Conservation (phyloP, 2,329 filamentous ascomycete species). For the Atkinsonella texensis region DNA sequence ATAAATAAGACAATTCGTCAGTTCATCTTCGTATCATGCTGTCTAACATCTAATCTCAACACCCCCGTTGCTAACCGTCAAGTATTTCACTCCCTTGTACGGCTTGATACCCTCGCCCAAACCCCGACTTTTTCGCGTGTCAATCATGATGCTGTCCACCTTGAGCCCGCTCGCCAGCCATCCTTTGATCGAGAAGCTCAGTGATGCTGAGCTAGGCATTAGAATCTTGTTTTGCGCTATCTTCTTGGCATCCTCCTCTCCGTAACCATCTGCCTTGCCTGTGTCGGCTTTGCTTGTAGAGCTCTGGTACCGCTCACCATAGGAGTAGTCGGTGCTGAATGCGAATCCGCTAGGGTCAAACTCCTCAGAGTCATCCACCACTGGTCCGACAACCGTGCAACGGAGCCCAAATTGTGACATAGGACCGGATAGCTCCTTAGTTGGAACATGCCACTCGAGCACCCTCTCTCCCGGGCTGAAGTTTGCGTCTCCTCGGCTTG, state of each 20-base stretch:
- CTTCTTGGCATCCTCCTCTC: slow-evolving; percentile 41
- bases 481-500: slow-evolving; percentile 70
- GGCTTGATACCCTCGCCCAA: slow-evolving; percentile 81
- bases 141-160: slow-evolving; percentile 54
- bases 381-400: slow-evolving; percentile 63
- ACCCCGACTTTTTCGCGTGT: slow-evolving; percentile 72
- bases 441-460: slow-evolving; percentile 73
- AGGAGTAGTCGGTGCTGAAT: slow-evolving; percentile 38
- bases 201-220: slow-evolving; percentile 67
- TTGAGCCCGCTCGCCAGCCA: slow-evolving; percentile 57
- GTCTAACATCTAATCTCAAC: slow-evolving; percentile 49
- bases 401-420: slow-evolving; percentile 60
- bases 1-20: background rate
- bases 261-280: slow-evolving; percentile 18
- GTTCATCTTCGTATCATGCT: background rate
- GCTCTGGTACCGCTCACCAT: slow-evolving; percentile 46
- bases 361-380: slow-evolving; percentile 34
- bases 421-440: slow-evolving; percentile 60
- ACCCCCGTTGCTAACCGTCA: slow-evolving; percentile 60
- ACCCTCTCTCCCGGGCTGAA: slow-evolving; percentile 62
- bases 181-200: slow-evolving; percentile 60
- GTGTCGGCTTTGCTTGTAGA: slow-evolving; percentile 23
- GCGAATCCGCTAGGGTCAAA: slow-evolving; percentile 40
- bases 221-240: slow-evolving; percentile 59
- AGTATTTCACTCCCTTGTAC: slow-evolving; percentile 96